Conservation (phyloP, 2,329 filamentous ascomycete species). For the Cucurbitaria berberidis region DNA sequence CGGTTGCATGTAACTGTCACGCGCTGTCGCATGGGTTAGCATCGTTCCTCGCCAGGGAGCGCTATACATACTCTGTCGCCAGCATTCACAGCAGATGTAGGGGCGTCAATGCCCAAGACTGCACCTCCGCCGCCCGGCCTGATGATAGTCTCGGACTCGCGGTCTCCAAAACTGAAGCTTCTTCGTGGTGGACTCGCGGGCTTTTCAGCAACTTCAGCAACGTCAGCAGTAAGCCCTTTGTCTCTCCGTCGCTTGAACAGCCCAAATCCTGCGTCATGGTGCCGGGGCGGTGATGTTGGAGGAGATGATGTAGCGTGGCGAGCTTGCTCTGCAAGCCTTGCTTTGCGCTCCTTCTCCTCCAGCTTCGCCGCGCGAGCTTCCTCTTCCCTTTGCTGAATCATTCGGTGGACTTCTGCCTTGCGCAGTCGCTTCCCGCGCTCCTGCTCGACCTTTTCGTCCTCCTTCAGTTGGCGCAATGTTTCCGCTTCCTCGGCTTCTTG, state of each 20-base stretch:
- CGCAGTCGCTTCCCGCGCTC: conserved; percentile 42
- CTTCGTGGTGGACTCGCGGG: conserved; percentile 27
- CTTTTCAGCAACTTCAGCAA: conserved; percentile 25
- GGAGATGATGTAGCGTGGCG: conserved; percentile 30
- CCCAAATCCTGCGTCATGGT: conserved; percentile 39
- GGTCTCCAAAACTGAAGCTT: conserved; percentile 25
- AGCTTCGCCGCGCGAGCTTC: conserved; percentile 32
- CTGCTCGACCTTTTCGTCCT: conserved; percentile 40
- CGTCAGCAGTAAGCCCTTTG: conserved; percentile 32
- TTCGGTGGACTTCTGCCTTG: conserved; percentile 36
- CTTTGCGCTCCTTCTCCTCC: conserved; percentile 33
- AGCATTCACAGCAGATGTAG: conserved; percentile 79
- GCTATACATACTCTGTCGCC: conserved; percentile 69
- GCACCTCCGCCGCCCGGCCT: conserved; percentile 54
- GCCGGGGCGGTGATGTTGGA: conserved; percentile 37
- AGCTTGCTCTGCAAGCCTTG: conserved; percentile 31
- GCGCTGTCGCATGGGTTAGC: conserved; percentile 54
- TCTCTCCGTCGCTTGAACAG: conserved; percentile 45
- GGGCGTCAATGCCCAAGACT: conserved; percentile 71
- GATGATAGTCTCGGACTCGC: conserved; percentile 48
- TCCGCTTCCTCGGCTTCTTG: conserved; percentile 39
- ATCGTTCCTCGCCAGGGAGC: neutral
- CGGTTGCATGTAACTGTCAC: conserved; percentile 77
- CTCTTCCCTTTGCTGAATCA: conserved; percentile 37
- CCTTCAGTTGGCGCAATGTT: conserved; percentile 33